phyloP scores from a whole-genome alignment of 176 grass and related monocot species.

The Raddia distichophylla region DNA sequence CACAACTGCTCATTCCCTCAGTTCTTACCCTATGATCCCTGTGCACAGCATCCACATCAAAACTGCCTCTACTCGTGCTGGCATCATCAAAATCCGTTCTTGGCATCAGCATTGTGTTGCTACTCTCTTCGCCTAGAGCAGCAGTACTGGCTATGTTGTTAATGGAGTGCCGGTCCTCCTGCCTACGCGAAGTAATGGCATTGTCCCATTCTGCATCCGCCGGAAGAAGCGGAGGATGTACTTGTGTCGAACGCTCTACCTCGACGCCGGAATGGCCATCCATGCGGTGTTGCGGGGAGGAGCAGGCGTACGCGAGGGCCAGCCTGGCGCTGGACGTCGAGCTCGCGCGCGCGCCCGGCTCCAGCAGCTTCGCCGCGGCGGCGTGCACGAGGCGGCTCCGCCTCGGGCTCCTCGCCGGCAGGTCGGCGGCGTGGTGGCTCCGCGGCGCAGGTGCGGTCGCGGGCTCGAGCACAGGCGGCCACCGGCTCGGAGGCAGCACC shows the following conservation, averaged over 20 bases:
- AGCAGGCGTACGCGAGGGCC: slow-evolving; percentile 54
- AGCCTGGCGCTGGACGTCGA: slow-evolving; percentile 29
- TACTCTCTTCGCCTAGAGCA: background rate
- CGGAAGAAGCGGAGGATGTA: background rate
- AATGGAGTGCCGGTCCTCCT: background rate
- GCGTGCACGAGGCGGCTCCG: slow-evolving; percentile 54
- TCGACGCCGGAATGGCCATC: slow-evolving; percentile 30
- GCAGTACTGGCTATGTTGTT: background rate
- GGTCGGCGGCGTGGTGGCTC: slow-evolving; percentile 57
- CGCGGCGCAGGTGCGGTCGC: background rate
- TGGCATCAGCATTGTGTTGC: slow-evolving; percentile 18
- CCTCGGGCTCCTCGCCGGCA: slow-evolving; percentile 61
- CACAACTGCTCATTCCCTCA: slow-evolving; percentile 5
- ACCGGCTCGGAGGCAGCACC: slow-evolving; percentile 41
- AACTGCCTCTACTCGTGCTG: slow-evolving; percentile 29
- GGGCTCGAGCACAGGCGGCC: background rate
- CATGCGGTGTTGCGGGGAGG: slow-evolving; percentile 52
- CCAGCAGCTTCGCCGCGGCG: slow-evolving; percentile 74
- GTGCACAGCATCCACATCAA: background rate
- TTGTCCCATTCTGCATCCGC: background rate
- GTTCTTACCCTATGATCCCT: slow-evolving; percentile 18
- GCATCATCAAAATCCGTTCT: slow-evolving; percentile 32
- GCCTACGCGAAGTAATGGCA: slow-evolving; percentile 11
- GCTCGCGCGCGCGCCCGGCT: slow-evolving; percentile 47
- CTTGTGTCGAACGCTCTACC: background rate